A percentile compares a stretch with the other conserved stretches of the same genome.
Evolutionary conservation across 2,329 filamentous ascomycete species (phyloP).

Genomic region (Aspergillus novoparasiticus): DNA sequence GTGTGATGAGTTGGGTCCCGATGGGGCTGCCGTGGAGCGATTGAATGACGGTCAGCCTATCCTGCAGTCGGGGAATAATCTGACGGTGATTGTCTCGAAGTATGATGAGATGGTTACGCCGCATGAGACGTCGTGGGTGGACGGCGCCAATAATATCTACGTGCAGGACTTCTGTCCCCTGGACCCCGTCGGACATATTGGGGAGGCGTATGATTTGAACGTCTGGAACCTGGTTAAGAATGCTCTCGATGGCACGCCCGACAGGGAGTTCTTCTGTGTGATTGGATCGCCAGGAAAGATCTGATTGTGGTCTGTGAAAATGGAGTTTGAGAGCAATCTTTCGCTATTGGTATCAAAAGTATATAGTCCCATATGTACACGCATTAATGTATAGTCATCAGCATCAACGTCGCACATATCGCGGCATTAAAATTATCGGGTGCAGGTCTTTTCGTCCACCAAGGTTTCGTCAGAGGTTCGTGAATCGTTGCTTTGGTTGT

Average conservation of each 20-base stretch:
- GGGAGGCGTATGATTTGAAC: constrained; percentile 42
- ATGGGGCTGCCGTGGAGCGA: constrained; percentile 30
- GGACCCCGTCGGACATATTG: constrained; percentile 42
- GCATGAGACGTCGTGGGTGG: constrained; percentile 32
- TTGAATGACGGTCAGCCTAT: constrained; percentile 39
- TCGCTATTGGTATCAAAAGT: not conserved
- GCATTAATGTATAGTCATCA: constrained; percentile 9
- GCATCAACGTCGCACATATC: not conserved
- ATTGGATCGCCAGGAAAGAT: constrained; percentile 32
- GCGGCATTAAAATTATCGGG: not conserved
- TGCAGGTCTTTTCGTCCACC: constrained; percentile 6
- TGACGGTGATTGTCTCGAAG: constrained; percentile 39
- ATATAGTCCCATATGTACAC: not conserved
- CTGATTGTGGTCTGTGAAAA: not conserved
- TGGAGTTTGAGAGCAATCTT: not conserved
- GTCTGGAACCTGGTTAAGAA: constrained; percentile 44
- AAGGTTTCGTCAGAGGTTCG: constrained; percentile 3
- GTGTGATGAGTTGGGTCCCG: constrained; percentile 34
- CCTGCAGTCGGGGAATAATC: constrained; percentile 34
- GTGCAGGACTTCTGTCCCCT: constrained; percentile 36
- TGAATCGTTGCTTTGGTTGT: not conserved
- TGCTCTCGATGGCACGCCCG: constrained; percentile 33
- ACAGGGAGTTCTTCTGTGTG: constrained; percentile 31
- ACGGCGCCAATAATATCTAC: constrained; percentile 35
- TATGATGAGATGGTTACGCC: constrained; percentile 41